Evolutionary conservation across 139 green algal genomes (phyloP), one percentile per base, ranked within the genome.

Genomic region (Chlamydomonas incerta): DNA sequence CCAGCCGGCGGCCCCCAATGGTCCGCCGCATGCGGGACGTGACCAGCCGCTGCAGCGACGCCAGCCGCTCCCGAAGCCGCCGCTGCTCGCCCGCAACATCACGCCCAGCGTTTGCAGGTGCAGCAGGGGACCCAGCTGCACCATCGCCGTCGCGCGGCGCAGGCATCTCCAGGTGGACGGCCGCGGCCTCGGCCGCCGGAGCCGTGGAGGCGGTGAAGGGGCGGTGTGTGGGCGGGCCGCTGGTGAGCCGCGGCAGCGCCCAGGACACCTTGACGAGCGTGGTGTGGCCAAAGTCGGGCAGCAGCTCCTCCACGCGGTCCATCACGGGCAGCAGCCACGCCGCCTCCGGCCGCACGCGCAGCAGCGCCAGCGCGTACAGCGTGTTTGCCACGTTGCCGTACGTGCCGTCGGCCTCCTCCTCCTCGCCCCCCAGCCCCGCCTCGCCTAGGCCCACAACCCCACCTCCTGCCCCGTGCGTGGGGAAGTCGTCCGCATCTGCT

Each of bases 361-460:
- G 68, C 68, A 79, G 18, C 26, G 68, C 80, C 68, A 86, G 52
- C 24, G 52, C 68, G 46, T 71, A 71, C 57, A 79, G 21, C 67
- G 62, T 6, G 28, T 86, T 86, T 4, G 80, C 80, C 28, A 79
- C n/a, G 55, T 86, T 86, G 50, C 34, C 58, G 68, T 86, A 62
- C 68, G 52, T 41, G 0, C 21, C 17, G 26, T 71, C 80, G 34
- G 26, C 60, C 24, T n/a, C 23, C 13, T 15, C 52, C 60, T 66
- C 24, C 8, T 6, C 60, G 23, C 18, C 60, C 8, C 18, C 55
- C 55, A 10, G 18, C 55, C 55, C 18, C 55, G 55, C 55, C 18
- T 10, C 55, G 11, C 55, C 55, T 8, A 50, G 41, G 41, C 41
- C 55, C 55, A 10, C 55, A 2, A 10, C 8, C 55, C 20, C 55